Base-by-base conservation (phyloP, 2,329 filamentous ascomycete species). In the Lecanosticta acicola region DNA sequence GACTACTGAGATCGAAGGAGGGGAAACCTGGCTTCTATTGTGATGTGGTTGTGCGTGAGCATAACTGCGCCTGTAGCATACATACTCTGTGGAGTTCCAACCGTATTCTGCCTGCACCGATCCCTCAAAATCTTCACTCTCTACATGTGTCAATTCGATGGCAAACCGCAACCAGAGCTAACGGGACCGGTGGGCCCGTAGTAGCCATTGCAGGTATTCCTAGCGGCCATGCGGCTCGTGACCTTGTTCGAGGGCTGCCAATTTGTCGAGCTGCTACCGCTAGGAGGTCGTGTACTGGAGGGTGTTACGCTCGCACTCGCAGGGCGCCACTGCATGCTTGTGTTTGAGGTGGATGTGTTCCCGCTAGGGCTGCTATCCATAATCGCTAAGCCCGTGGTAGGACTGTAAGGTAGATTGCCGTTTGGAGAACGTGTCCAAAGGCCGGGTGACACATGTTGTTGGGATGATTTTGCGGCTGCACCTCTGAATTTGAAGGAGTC, bases 281-380 rank as follows among this genome's bases (percentile, higher is more conserved):
- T 9, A 18, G 13, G n/a, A 14, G n/a, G 7, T 11, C 13, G 18
- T n/a, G 4, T 29, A 13, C 32, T 34, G 18, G 9, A 14, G 11
- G 24, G 11, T 11, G 24, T 29, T 11, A 5, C 24, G 11, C 9
- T 17, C 19, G 18, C 13, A 3, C 35, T 17, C 3, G 33, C 16
- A 11, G 46, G 38, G 4, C 46, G 38, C 37, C 33, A 45, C 10
- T 45, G 34, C 36, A 48, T 36, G 26, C 48, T 50, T 13, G 29
- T 39, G 37, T 32, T 35, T 20, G 35, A 46, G 19, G 20, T 13
- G 10, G 43, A 46, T 18, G 35, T 43, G 21, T 24, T 21, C n/a
- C 44, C 24, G 24, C 7, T 11, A 29, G 24, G 24, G 11, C 24
- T 29, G 24, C 24, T 29, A 29, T 11, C 11, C 24, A 7, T 29